Conservation (phyloP, 2,329 filamentous ascomycete genomes). For the Colletotrichum endophyticum region DNA sequence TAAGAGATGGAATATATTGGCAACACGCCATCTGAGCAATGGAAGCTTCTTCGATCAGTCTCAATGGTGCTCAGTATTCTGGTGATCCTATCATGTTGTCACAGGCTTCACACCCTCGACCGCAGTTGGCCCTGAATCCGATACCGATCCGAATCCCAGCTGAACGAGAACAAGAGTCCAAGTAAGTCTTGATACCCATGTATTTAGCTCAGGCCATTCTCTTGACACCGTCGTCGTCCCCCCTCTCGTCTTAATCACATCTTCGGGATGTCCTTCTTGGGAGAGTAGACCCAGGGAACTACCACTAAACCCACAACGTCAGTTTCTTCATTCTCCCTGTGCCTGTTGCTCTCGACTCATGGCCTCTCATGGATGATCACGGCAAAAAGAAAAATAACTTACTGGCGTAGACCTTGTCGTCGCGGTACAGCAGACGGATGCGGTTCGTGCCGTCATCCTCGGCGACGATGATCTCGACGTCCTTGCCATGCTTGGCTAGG, state of each 20-base stretch:
- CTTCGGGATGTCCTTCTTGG: background rate
- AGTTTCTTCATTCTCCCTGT: background rate
- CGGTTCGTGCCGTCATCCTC: background rate
- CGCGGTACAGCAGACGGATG: background rate
- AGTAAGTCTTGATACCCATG: background rate
- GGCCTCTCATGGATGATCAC: background rate
- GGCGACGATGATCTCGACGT: background rate
- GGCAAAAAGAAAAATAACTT: background rate
- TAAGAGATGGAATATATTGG: background rate
- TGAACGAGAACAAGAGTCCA: background rate
- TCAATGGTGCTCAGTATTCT: background rate
- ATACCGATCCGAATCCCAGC: background rate
- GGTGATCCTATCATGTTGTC: background rate
- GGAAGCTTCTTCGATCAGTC: background rate
- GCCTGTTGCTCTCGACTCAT: background rate
- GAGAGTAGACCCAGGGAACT: background rate
- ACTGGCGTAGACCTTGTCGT: background rate
- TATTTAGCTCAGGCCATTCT: rapidly evolving
- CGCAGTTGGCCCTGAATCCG: background rate
- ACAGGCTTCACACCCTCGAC: background rate
- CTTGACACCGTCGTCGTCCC: background rate
- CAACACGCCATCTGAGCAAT: background rate
- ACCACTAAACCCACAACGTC: background rate
- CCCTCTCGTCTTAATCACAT: background rate
- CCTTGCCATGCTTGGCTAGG: background rate